Percentiles rank a stretch among this genome's conserved stretches.
These are phyloP conservation scores for Suhomyces bokatorum DNA, from an alignment of 1,139 yeast genomes.

Conservation along the genomic window DNA sequence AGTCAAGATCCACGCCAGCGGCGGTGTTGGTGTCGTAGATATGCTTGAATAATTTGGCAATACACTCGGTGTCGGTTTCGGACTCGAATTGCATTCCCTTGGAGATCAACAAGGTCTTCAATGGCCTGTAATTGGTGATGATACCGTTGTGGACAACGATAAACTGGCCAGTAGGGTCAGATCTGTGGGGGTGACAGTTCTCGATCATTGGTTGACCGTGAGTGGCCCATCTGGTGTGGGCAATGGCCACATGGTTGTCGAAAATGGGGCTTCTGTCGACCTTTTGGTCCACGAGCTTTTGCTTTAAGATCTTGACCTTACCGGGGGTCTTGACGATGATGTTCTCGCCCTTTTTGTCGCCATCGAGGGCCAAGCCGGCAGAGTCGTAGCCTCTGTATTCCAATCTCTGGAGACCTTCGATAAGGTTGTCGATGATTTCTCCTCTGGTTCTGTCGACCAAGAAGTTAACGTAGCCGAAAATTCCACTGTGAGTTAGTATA, in stretches of 20 bases:
- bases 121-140: slow-evolving; percentile 90
- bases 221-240: slow-evolving; percentile 99
- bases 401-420: slow-evolving; percentile 88
- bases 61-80: slow-evolving; percentile 97
- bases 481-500: slow-evolving; percentile 58
- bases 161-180: slow-evolving; percentile 80
- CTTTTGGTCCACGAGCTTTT: slow-evolving; percentile 55
- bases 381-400: slow-evolving; percentile 99
- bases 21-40: slow-evolving; percentile 77
- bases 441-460: slow-evolving; percentile 90
- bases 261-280: slow-evolving; percentile 64
- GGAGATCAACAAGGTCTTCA: slow-evolving; percentile 73
- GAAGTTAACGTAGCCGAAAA: slow-evolving; percentile 96
- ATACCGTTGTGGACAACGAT: slow-evolving; percentile 97
- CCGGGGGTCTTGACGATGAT: slow-evolving; percentile 83
- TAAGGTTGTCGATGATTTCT: slow-evolving; percentile 82
- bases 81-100: slow-evolving; percentile 86
- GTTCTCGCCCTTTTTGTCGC: slow-evolving; percentile 66
- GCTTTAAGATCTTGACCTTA: slow-evolving; percentile 80
- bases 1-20: slow-evolving; percentile 69
- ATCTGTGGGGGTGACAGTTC: slow-evolving; percentile 96
- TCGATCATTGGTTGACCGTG: slow-evolving; percentile 88
- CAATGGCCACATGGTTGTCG: slow-evolving; percentile 91
- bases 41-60: slow-evolving; percentile 92
- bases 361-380: slow-evolving; percentile 94